phyloP scores from a whole-genome alignment of 306 rosid genomes.

The Styphnolobium japonicum region DNA sequence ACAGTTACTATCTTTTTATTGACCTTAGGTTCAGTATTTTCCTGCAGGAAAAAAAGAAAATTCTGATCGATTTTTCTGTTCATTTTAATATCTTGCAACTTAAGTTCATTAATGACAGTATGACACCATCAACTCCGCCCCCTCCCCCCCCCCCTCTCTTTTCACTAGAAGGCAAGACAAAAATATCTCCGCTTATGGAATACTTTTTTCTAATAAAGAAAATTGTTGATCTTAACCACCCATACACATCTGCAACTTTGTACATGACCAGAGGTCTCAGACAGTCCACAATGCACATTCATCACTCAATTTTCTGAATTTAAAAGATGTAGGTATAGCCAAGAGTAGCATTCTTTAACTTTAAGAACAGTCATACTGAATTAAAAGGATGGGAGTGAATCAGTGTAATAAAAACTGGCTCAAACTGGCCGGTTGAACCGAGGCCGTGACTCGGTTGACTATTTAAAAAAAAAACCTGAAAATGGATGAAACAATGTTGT shows the following conservation, averaged over 20 bases:
- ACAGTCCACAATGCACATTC: not conserved
- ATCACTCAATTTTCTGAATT: not conserved
- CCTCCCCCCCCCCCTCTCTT: no score
- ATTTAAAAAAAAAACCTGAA: no score
- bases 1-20: not conserved
- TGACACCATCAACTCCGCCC: not conserved
- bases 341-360: not conserved
- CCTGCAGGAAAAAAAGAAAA: not conserved
- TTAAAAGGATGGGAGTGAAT: not conserved
- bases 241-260: not conserved
- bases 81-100: not conserved
- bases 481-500: no score
- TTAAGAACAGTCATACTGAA: not conserved
- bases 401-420: no score
- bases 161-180: not conserved
- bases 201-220: not conserved
- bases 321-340: not conserved
- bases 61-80: not conserved
- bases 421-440: no score
- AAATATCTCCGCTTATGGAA: not conserved
- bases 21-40: no score
- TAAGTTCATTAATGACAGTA: not conserved
- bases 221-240: not conserved
- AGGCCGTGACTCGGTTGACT: no score
- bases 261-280: not conserved